Evolutionary conservation across 192 early-diverging fungal species (phyloP).

Genomic region (Backusella sp.): DNA sequence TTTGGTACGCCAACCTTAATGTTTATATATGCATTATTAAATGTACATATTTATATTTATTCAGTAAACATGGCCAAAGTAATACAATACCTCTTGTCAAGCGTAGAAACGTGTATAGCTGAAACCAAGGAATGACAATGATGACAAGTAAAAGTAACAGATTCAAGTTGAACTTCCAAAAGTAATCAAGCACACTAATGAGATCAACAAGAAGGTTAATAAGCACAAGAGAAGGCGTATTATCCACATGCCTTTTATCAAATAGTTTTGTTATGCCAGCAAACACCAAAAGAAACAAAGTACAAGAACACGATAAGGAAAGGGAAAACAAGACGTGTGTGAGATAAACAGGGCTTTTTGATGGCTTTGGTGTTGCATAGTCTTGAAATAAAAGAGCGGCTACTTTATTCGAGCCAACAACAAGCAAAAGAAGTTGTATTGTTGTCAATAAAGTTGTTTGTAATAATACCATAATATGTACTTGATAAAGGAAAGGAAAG

Average conservation of each 20-base stretch:
- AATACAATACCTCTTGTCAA: conserved; percentile 19
- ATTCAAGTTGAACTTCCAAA: conserved; percentile 72
- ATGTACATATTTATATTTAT: background rate
- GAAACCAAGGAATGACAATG: conserved; percentile 73
- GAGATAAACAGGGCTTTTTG: background rate
- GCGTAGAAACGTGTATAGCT: conserved; percentile 63
- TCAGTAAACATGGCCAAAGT: background rate
- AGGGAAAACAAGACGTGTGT: conserved; percentile 60
- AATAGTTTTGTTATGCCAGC: conserved; percentile 77
- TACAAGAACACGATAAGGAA: conserved; percentile 74
- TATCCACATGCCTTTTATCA: conserved; percentile 49
- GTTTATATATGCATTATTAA: background rate
- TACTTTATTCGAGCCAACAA: background rate
- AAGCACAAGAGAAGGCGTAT: background rate
- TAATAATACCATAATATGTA: background rate
- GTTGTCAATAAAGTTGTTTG: background rate
- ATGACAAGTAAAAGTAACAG: conserved; percentile 68
- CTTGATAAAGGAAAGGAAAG: no score
- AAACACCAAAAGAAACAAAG: conserved; percentile 80
- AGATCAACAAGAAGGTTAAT: no score
- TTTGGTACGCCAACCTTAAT: conserved; percentile 5
- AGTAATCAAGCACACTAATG: conserved; percentile 11
- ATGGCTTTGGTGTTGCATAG: conserved; percentile 12
- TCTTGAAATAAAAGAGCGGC: conserved; percentile 6
- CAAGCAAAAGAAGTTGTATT: conserved; percentile 1